Base-by-base conservation (phyloP, 192 early-diverging fungal species). In the Lobosporangium transversale region DNA sequence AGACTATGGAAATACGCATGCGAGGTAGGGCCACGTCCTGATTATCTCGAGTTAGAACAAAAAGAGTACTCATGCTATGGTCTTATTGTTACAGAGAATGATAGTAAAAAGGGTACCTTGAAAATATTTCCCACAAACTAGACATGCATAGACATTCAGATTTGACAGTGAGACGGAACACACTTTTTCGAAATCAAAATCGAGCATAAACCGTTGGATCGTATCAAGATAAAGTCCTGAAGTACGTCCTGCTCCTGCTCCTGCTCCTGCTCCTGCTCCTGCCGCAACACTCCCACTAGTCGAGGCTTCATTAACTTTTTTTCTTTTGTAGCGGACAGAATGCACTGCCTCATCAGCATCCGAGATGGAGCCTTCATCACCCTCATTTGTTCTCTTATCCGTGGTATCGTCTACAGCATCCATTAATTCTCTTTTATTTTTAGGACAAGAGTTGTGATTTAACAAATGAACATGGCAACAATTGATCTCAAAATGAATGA, bases 161-260 rank as follows among this genome's bases (percentile, higher is more conserved):
- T 95, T 94, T 31, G 92, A 91, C 42, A 99, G 85, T 27, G 95
- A 97, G 1, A 99, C 94, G 3, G 93, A 96, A 80, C 97, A 99
- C 21, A 97, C 88, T 56, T 97, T 95, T 73, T 99, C 97, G 81
- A 99, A 99, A 71, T 99, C 97, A 88, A 99, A 99, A 82, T 99
- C 97, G 30, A 99, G 85, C 80, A 87, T 86, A 58, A 88, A 81
- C 11, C 97, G 84, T 62, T 95, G 89, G 53, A 98, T 89, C 3
- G 73, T 76, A 40, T 76, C 73, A 40, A 76, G 73, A 52, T 76
- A 76, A 4, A 76, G 73, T 43, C 73, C 73, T 31, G 64, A 66
- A 49, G 64, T 58, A 8, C 47, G 43, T 76, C 63, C 62, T 48
- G 49, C 8, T 27, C 36, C 26, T 49, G 30, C 42, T 40, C 8